A percentile compares a stretch with the other conserved stretches of the same genome.
phyloP scores from a whole-genome alignment of 2,329 filamentous ascomycete genomes.

The Rutstroemia sp. region DNA sequence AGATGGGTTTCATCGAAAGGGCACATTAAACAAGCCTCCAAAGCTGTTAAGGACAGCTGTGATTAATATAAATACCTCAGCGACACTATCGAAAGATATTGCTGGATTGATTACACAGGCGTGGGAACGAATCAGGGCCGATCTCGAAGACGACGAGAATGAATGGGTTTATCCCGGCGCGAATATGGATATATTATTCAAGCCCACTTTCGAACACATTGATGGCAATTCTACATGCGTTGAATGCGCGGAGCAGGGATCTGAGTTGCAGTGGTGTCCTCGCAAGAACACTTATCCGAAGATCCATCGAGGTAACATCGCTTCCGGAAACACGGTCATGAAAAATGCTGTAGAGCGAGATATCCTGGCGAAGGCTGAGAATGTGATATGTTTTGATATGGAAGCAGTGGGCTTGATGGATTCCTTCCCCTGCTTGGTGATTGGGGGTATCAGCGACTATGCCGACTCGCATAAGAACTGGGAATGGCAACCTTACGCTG shows the following conservation, averaged over 20 bases:
- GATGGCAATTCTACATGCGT: neutral
- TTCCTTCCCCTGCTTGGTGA: slow-evolving; percentile 9
- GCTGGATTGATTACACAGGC: neutral
- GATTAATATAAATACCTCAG: neutral
- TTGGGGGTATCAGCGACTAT: slow-evolving; percentile 11
- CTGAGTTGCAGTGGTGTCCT: neutral
- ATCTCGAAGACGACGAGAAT: neutral
- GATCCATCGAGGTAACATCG: slow-evolving; percentile 32
- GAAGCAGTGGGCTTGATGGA: slow-evolving; percentile 10
- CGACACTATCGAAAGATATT: neutral
- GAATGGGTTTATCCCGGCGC: neutral
- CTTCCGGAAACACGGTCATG: slow-evolving; percentile 2
- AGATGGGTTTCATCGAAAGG: slow-evolving; percentile 8
- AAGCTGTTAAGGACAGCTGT: neutral
- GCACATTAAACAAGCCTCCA: slow-evolving; percentile 12
- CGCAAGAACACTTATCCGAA: neutral
- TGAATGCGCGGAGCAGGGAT: neutral
- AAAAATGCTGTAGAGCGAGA: neutral
- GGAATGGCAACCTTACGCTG: slow-evolving; percentile 10
- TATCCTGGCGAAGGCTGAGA: neutral
- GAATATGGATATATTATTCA: slow-evolving; percentile 20
- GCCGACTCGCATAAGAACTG: slow-evolving; percentile 12
- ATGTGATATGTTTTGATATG: slow-evolving; percentile 5
- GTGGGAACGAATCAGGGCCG: neutral
- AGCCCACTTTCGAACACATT: slow-evolving; percentile 19